These are phyloP conservation scores for carrot (Daucus carota) DNA, from an alignment of 129 eudicot species.

Conservation along the genomic window DNA sequence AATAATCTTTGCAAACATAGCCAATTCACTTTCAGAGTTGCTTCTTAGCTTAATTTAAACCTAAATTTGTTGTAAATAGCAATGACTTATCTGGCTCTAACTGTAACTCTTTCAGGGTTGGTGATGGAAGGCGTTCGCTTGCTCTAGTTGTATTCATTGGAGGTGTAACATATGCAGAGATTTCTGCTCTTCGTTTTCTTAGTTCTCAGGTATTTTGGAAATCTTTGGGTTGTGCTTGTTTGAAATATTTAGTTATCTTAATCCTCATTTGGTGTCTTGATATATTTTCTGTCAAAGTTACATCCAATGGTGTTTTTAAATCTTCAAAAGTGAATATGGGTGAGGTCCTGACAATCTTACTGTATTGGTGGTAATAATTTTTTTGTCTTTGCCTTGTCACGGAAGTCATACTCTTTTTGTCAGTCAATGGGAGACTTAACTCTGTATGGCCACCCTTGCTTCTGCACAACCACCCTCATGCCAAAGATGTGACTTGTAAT, in stretches of 20 bases:
- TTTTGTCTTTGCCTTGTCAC: not conserved
- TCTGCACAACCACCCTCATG: not conserved
- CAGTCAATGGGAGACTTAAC: not conserved
- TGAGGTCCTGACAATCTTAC: not conserved
- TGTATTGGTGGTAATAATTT: not conserved
- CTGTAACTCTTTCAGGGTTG: conserved; percentile 30
- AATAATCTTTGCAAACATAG: not conserved
- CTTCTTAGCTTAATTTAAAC: not conserved
- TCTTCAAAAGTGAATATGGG: not conserved
- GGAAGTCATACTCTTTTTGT: not conserved
- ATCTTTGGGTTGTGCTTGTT: not conserved
- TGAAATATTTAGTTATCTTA: not conserved
- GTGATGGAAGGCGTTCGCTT: conserved; percentile 73
- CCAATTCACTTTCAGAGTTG: not conserved
- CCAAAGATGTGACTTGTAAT: not conserved
- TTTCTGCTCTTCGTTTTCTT: conserved; percentile 94
- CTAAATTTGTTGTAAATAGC: not conserved
- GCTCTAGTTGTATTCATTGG: conserved; percentile 93
- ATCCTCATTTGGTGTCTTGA: not conserved
- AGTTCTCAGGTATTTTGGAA: conserved; percentile 62
- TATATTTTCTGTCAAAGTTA: not conserved
- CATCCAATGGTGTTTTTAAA: not conserved
- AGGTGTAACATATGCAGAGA: conserved; percentile 95
- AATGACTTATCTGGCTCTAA: not conserved
- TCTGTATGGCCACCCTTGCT: too few relatives aligned